These are phyloP conservation scores for Roridomyces roridus DNA, from an alignment of 768 basidiomycete genomes.

Conservation along the genomic window DNA sequence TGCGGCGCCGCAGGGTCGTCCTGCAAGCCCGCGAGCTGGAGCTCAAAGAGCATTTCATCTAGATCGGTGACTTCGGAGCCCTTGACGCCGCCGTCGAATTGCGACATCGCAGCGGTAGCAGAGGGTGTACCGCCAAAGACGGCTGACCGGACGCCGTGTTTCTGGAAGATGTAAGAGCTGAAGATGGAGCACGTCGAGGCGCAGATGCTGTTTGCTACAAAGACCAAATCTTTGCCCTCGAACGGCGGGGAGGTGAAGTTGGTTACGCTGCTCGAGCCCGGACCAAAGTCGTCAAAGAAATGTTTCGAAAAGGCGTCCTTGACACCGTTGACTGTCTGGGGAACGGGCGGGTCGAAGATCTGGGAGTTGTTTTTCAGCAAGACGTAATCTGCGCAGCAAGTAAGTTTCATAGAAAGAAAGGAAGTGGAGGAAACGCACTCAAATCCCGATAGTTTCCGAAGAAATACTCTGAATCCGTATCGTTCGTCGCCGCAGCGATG, in stretches of 20 bases:
- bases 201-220: constrained; percentile 20
- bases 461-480: constrained; percentile 17
- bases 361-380: constrained; percentile 15
- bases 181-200: constrained; percentile 21
- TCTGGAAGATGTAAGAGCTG: constrained; percentile 21
- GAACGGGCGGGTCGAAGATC: constrained; percentile 22
- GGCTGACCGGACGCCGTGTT: constrained; percentile 22
- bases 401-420: too few species aligned
- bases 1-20: constrained; percentile 10
- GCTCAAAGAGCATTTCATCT: constrained; percentile 1
- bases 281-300: constrained; percentile 22
- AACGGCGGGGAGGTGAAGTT: constrained; percentile 23
- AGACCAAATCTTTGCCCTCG: constrained; percentile 16
- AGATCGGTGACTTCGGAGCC: constrained; percentile 5
- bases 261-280: constrained; percentile 14
- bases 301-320: constrained; percentile 19
- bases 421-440: too few species aligned
- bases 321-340: constrained; percentile 21
- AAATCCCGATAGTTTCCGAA: constrained; percentile 12
- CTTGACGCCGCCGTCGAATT: constrained; percentile 8
- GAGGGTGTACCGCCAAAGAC: constrained; percentile 8
- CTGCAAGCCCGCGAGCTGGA: constrained; percentile 1
- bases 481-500: background rate
- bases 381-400: background rate
- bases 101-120: background rate